phyloP scores from a whole-genome alignment of 768 basidiomycete genomes.

The Leccinum uliginosum region DNA sequence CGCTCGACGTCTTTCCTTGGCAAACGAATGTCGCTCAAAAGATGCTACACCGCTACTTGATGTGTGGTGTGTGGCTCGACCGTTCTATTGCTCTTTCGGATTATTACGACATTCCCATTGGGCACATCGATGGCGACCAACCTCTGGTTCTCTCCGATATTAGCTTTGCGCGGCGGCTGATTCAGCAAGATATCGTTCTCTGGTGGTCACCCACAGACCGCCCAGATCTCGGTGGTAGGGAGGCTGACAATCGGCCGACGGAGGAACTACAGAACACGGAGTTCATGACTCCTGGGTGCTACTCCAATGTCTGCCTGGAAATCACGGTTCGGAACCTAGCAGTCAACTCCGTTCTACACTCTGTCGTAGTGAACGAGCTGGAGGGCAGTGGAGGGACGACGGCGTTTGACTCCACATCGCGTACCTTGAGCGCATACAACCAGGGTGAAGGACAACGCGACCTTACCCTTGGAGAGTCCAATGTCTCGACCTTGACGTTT shows the following conservation, averaged over 20 bases:
- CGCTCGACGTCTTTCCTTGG: slow-evolving; percentile 85
- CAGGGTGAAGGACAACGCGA: slow-evolving; percentile 56
- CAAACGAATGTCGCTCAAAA: slow-evolving; percentile 76
- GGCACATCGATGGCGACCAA: slow-evolving; percentile 89
- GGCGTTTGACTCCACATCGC: slow-evolving; percentile 90
- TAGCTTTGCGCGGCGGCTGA: slow-evolving; percentile 81
- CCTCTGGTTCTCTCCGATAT: slow-evolving; percentile 86
- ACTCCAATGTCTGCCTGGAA: slow-evolving; percentile 90
- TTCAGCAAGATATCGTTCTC: slow-evolving; percentile 84
- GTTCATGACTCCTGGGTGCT: slow-evolving; percentile 79
- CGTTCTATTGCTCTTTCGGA: slow-evolving; percentile 74
- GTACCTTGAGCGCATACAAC: slow-evolving; percentile 85
- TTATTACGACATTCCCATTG: slow-evolving; percentile 90
- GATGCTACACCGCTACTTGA: slow-evolving; percentile 81
- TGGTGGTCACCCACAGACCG: slow-evolving; percentile 94
- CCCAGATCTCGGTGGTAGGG: slow-evolving; percentile 91
- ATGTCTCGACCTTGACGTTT: slow-evolving; percentile 84
- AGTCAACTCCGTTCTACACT: slow-evolving; percentile 90
- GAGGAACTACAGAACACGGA: slow-evolving; percentile 84
- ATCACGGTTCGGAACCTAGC: slow-evolving; percentile 88
- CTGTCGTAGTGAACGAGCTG: slow-evolving; percentile 92
- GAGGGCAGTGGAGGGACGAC: slow-evolving; percentile 94
- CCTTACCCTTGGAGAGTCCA: slow-evolving; percentile 83
- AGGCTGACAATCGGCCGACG: slow-evolving; percentile 73
- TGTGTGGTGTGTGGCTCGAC: slow-evolving; percentile 75